Evolutionary conservation across 2,329 filamentous ascomycete genomes (phyloP).

Genomic region (Fusarium continuum): DNA sequence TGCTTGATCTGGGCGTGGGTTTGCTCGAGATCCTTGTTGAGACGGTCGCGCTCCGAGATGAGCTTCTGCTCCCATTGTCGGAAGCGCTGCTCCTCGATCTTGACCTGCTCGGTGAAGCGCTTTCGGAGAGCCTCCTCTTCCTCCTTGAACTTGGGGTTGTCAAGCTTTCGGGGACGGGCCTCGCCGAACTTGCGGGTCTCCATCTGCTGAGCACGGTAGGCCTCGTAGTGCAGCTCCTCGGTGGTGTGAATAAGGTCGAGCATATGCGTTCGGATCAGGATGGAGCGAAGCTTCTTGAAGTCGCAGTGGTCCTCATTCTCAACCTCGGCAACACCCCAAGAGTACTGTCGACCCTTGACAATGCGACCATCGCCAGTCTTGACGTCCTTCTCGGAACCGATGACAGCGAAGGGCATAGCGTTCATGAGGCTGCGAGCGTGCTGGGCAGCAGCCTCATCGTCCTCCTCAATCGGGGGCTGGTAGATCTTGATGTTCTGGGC

Average conservation of each 20-base stretch:
- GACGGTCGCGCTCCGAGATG: constrained; percentile 95
- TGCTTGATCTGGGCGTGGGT: constrained; percentile 95
- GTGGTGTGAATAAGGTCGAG: constrained; percentile 99
- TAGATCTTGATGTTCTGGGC: constrained; percentile 99
- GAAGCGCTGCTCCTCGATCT: constrained; percentile 99
- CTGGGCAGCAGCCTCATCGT: constrained; percentile 94
- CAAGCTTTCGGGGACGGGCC: constrained; percentile 94
- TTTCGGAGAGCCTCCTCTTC: constrained; percentile 98
- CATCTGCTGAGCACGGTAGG: constrained; percentile 99
- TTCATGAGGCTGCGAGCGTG: constrained; percentile 94
- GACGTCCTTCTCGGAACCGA: constrained; percentile 98
- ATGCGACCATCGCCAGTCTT: constrained; percentile 95
- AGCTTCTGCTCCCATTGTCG: constrained; percentile 99
- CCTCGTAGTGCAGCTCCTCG: constrained; percentile 99
- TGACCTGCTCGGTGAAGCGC: constrained; percentile 99
- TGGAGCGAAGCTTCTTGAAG: constrained; percentile 99
- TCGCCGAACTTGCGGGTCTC: constrained; percentile 99
- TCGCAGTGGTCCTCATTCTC: constrained; percentile 99
- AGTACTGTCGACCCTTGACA: constrained; percentile 98
- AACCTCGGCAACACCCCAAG: constrained; percentile 98
- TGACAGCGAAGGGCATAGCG: constrained; percentile 98
- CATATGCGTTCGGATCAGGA: constrained; percentile 99
- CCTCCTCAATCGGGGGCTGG: constrained; percentile 96
- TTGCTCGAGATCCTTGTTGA: constrained; percentile 99
- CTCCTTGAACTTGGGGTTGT: constrained; percentile 99